Evolutionary conservation across 768 basidiomycete genomes (phyloP).

Genomic region (Jaapia argillacea): DNA sequence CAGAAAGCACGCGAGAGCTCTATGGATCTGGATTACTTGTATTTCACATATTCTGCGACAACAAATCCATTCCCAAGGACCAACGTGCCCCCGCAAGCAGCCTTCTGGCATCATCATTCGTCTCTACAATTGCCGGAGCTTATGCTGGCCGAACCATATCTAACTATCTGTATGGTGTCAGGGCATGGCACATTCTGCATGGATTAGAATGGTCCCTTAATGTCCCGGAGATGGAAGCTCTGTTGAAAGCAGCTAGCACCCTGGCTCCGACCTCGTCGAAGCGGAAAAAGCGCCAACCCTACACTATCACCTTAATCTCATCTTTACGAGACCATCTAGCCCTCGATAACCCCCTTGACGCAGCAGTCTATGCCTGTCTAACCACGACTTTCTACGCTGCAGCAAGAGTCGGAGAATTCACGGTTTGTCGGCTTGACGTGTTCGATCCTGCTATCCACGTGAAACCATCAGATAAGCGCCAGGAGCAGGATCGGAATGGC

Average conservation of each 20-base stretch:
- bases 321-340: conserved; percentile 15
- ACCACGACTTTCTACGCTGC: conserved; percentile 27
- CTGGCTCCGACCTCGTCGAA: conserved; percentile 21
- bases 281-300: conserved; percentile 19
- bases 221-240: conserved; percentile 16
- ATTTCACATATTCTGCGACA: conserved; percentile 32
- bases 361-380: conserved; percentile 26
- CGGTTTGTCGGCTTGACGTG: conserved; percentile 17
- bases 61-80: conserved; percentile 18
- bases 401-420: conserved; percentile 27
- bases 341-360: conserved; percentile 19
- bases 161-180: conserved; percentile 28
- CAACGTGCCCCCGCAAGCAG: conserved; percentile 18
- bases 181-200: conserved; percentile 39
- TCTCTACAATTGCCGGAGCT: conserved; percentile 13
- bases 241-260: conserved; percentile 16
- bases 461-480: conserved; percentile 13
- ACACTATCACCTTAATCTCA: conserved; percentile 15
- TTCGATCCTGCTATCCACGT: conserved; percentile 23
- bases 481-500: conserved; percentile 15
- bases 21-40: conserved; percentile 28
- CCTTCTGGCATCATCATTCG: conserved; percentile 13
- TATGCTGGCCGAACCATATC: conserved; percentile 22
- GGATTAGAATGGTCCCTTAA: conserved; percentile 21
- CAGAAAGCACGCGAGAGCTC: conserved; percentile 19